Conservation (phyloP, 2,329 filamentous ascomycete species). For the Ceratocystis albifundus region DNA sequence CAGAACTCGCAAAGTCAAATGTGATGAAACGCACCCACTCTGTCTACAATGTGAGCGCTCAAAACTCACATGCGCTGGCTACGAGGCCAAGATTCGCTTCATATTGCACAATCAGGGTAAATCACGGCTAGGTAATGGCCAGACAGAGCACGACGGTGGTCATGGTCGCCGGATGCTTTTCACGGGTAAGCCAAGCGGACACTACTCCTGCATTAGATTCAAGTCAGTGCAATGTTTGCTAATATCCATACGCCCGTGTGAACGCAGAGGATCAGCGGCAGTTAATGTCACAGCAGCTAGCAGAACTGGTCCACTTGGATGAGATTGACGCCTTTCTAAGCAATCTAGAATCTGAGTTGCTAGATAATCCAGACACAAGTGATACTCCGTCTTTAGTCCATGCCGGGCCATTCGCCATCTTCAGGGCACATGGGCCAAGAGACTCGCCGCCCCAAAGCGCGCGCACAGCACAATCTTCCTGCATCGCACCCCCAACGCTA, state of each 20-base stretch:
- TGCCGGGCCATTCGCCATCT: slow-evolving; percentile 16
- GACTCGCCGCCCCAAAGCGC: not conserved
- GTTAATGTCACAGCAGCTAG: slow-evolving; percentile 13
- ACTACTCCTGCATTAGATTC: not conserved
- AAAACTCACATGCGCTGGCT: slow-evolving; percentile 15
- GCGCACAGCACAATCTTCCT: not conserved
- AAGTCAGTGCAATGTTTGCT: not conserved
- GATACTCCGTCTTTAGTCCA: not conserved
- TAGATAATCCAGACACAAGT: not conserved
- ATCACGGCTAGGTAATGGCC: not conserved
- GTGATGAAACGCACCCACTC: slow-evolving; percentile 18
- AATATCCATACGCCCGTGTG: not conserved
- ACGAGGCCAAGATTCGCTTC: slow-evolving; percentile 21
- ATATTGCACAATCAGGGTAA: slow-evolving; percentile 9
- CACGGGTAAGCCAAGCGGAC: slow-evolving; percentile 17
- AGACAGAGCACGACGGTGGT: slow-evolving; percentile 11
- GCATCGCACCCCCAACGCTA: not conserved
- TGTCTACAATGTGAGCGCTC: slow-evolving; percentile 17
- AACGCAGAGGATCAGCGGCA: slow-evolving; percentile 11
- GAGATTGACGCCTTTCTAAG: slow-evolving; percentile 8
- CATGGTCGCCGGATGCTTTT: slow-evolving; percentile 21
- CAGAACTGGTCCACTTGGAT: not conserved
- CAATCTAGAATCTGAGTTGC: not conserved
- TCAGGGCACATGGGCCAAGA: not conserved
- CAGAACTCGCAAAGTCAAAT: slow-evolving; percentile 21